Conservation (phyloP, 129 eudicot species). For the Erigeron canadensis region DNA sequence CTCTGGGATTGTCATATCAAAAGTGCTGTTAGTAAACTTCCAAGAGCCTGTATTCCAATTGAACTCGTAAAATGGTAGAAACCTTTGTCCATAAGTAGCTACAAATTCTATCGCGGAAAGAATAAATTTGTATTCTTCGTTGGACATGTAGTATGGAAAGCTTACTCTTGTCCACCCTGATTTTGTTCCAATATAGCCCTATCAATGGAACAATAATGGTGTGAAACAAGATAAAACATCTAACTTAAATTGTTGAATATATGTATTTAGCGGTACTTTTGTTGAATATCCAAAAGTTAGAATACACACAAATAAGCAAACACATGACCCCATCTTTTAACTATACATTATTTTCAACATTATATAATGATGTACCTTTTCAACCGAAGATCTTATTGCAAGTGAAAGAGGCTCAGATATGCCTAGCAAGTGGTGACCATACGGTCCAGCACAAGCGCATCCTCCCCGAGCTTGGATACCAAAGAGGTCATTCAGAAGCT, state of each 20-base stretch:
- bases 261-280: too few species aligned
- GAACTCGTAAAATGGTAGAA: conserved; percentile 60
- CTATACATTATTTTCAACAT: too few species aligned
- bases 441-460: conserved; percentile 90
- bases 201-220: not conserved
- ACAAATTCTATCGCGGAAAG: conserved; percentile 59
- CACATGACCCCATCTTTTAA: too few species aligned
- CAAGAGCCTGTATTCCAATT: conserved; percentile 68
- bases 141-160: conserved; percentile 76
- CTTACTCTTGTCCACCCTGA: conserved; percentile 83
- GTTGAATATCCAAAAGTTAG: too few species aligned
- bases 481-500: too few species aligned
- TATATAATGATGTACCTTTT: conserved; percentile 41
- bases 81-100: conserved; percentile 62
- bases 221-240: too few species aligned
- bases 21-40: conserved; percentile 38
- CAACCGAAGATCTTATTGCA: conserved; percentile 47
- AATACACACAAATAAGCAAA: too few species aligned
- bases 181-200: conserved; percentile 71
- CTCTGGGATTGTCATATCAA: not conserved
- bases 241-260: too few species aligned
- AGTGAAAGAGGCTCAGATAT: conserved; percentile 43
- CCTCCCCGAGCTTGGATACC: conserved; percentile 75
- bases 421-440: conserved; percentile 57
- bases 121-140: conserved; percentile 65